Evolutionary conservation across 148 eudicot species (phyloP).

Genomic region (Rhododendron henanense): DNA sequence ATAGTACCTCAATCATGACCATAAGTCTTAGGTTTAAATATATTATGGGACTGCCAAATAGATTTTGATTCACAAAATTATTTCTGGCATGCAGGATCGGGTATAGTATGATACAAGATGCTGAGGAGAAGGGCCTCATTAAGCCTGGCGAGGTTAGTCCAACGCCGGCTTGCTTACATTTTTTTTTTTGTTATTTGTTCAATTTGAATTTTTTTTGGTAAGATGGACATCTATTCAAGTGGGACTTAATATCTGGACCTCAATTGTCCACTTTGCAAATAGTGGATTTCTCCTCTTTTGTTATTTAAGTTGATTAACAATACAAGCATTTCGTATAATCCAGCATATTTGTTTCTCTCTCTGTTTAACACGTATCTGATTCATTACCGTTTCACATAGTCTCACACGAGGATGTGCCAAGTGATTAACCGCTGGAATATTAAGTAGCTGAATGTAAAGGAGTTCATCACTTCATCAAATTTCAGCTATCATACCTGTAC

Average conservation of each 20-base stretch:
- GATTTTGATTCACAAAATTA: not conserved
- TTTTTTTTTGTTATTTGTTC: not conserved
- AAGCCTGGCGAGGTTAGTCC: constrained; percentile 70
- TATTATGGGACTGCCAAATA: not conserved
- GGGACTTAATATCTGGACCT: not conserved
- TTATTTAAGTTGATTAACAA: not conserved
- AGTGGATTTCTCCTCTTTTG: not conserved
- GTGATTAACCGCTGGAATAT: not conserved
- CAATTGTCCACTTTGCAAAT: not conserved
- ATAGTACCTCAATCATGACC: not conserved
- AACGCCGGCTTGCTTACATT: not conserved
- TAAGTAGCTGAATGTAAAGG: not conserved
- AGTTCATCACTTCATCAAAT: not conserved
- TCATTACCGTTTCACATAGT: not conserved
- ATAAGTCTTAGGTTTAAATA: not conserved
- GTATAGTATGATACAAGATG: constrained; percentile 72
- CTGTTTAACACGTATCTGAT: not conserved
- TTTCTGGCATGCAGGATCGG: constrained; percentile 50
- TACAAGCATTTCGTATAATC: not conserved
- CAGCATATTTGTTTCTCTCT: not conserved
- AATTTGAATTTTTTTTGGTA: not conserved
- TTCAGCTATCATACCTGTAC: not conserved
- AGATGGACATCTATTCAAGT: not conserved
- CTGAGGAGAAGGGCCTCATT: constrained; percentile 80
- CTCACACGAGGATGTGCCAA: not conserved